Base-by-base conservation (phyloP, 305 asterid genomes). In the Solanum hybrid region DNA sequence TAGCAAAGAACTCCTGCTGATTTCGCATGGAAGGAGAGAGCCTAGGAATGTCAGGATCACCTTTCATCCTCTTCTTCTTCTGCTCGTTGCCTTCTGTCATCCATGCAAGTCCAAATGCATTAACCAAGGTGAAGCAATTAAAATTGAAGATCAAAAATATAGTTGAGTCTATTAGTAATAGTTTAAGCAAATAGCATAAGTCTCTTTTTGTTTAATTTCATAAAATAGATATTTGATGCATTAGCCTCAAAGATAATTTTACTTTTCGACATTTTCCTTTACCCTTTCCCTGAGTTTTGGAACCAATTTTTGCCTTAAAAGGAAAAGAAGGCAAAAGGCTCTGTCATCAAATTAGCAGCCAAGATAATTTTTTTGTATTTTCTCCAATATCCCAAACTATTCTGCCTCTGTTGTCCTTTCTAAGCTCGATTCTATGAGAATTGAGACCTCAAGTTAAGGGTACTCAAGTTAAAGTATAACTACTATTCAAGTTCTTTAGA, bases 1-100 rank as follows among this genome's bases (percentile, higher is more conserved):
- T 95, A 38, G 98, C 98, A 86, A 93, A 94, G 92, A 97, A 91
- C 90, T 97, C 99, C 79, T 95, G 92, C 88, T 93, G 96, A 90
- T 88, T 95, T 85, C 98, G 95, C 93, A 94, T 78, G 24, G 96
- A 85, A 87, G 95, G 94, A 89, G 99, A 91, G 88, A 93, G 89
- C 91, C 96, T 94, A 0, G 98, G 90, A 89, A 89, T 93, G 85
- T 96, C 99, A 20, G 97, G 92, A 92, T 96, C 99, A 75, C 93
- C 92, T 92, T 96, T 96, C 93, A 94, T 92, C 90, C 96, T 95
- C 91, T 96, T 96, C 94, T 93, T 97, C 90, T 96, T 97, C 94
- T 92, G 99, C 94, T 96, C 99, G 81, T 91, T 92, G 85, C 96
- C 98, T 90, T 95, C 99, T 96, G 97, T 94, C 91, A 76, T 86